Conservation (phyloP, 495 filamentous ascomycete species). For the Amniculicola lignicola region DNA sequence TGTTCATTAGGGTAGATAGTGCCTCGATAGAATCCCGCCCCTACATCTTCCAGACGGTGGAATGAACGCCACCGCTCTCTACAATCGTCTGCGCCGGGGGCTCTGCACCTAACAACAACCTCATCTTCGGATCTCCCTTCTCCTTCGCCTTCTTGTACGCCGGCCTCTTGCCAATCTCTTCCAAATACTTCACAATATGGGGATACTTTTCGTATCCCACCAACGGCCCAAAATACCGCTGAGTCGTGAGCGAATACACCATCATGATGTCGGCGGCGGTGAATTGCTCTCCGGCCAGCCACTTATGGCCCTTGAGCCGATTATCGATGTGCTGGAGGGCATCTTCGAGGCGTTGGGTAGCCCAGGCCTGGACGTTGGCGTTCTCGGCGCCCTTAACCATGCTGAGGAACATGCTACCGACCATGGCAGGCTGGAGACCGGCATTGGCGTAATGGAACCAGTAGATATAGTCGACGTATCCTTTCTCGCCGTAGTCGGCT, state of each 20-base stretch:
- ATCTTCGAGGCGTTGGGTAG: constrained; percentile 27
- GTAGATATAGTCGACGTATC: constrained; percentile 54
- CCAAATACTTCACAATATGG: constrained; percentile 49
- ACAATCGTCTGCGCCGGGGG: constrained; percentile 6
- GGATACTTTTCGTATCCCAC: constrained; percentile 43
- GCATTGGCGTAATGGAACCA: constrained; percentile 60
- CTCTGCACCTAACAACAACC: constrained; percentile 8
- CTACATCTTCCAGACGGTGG: no score
- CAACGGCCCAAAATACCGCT: constrained; percentile 48
- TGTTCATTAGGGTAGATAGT: no score
- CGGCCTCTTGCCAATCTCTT: constrained; percentile 43
- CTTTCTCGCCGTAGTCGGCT: constrained; percentile 39
- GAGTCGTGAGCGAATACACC: constrained; percentile 53
- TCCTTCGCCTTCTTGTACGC: constrained; percentile 44
- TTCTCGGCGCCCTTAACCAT: constrained; percentile 3
- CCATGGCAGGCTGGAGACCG: constrained; percentile 45
- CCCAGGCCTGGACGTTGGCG: background rate
- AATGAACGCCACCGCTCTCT: background rate
- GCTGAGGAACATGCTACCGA: constrained; percentile 18
- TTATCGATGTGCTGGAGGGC: constrained; percentile 46
- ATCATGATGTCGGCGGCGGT: constrained; percentile 61
- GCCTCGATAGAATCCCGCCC: no score
- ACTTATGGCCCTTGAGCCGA: constrained; percentile 46
- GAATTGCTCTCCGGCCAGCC: constrained; percentile 56
- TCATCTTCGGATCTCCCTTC: constrained; percentile 45